Base-by-base conservation (phyloP, 306 rosid genomes). In the Citrullus colocynthis region DNA sequence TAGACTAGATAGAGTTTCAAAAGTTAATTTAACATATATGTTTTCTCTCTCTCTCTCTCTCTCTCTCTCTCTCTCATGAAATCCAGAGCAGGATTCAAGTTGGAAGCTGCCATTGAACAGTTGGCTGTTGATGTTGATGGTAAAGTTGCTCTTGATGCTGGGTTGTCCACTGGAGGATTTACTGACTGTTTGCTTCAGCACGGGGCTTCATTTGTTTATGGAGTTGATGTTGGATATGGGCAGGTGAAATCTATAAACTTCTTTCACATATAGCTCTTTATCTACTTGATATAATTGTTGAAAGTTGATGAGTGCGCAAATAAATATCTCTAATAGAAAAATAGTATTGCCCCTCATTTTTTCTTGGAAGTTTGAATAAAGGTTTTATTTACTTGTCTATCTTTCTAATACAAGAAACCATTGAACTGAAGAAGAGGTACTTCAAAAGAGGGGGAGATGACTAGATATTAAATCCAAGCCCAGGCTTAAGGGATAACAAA, bases 221-320 rank as follows among this genome's bases (percentile, higher is more conserved):
- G 97, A 78, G 86, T 95, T 65, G 98, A 95, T 51, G 98, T 95
- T 42, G 98, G 98, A 16, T 95, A 92, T 81, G 98, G 98, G 48
- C 98, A 95, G 97, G 98, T 95, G 87, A 63, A 10, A 7, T 44
- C 44, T 41, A 20, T 67, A 41, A 42, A 67, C 32, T 67, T 21
- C 37, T 69, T 44, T 44, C 56, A 13, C 75, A 70, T 21, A 44
- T 48, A 24, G 21, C 15, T 20, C 59, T 18, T 48, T 71, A 21
- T 2, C 9, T 7, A 69, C 56, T 67, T 3, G 37, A 18, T 15
- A 37, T 65, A 0, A 24, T 37, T 37, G n/a, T 15, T 32, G 36
- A 32, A 34, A n/a, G 13, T 69, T 5, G 56, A 44, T 20, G 32
- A 44, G 37, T 7, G 36, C 36, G 36, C 36, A 32, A 32, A 32